A percentile compares a stretch with the other conserved stretches of the same genome.
These are phyloP conservation scores for Crataegus laevigata DNA, from an alignment of 306 rosid species.

Conservation along the genomic window DNA sequence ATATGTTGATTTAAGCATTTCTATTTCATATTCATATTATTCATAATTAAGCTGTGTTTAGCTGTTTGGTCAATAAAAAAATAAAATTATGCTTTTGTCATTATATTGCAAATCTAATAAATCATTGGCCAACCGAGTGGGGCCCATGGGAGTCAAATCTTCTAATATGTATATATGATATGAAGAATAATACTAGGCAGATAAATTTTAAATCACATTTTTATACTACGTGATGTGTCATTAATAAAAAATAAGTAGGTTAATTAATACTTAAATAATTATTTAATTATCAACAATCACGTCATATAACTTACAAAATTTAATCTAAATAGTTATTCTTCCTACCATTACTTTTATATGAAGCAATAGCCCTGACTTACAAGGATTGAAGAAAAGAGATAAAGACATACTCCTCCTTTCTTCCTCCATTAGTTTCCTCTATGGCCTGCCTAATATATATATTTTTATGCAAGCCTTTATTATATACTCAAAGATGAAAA, in stretches of 20 bases:
- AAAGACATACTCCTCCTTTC: neutral
- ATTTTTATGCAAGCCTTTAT: constrained; percentile 37
- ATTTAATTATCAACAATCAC: no score
- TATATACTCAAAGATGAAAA: constrained; percentile 11
- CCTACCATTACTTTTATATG: no score
- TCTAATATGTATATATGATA: no score
- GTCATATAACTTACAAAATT: neutral
- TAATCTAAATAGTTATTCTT: no score
- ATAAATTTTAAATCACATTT: no score
- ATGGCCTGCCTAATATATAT: constrained; percentile 28
- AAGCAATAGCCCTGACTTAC: neutral
- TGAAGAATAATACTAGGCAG: no score
- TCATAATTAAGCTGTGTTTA: neutral
- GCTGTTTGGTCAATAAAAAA: neutral
- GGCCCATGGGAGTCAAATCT: neutral
- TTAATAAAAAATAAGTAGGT: no score
- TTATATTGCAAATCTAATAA: no score
- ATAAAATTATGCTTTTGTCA: neutral
- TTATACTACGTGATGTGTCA: no score
- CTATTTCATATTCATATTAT: neutral
- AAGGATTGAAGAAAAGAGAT: neutral
- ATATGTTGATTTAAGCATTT: neutral
- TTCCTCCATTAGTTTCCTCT: constrained; percentile 20
- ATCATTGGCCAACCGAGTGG: no score
- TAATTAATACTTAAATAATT: no score